These are phyloP conservation scores for Amauroascus verrucosus DNA, from an alignment of 2,329 filamentous ascomycete genomes.

Conservation along the genomic window DNA sequence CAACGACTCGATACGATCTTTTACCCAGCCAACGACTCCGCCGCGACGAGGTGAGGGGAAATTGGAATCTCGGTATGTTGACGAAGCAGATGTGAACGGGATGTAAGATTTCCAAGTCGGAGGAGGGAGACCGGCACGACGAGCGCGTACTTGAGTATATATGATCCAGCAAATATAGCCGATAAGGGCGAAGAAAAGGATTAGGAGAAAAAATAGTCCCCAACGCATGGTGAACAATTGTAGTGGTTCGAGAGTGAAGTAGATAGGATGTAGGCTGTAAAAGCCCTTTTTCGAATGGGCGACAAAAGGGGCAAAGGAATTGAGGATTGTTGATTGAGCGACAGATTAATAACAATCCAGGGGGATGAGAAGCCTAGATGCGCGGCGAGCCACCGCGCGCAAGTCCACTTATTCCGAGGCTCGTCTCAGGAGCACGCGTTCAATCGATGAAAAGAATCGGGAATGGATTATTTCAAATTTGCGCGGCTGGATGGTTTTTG, in stretches of 20 bases:
- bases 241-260: not conserved
- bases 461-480: too few species aligned
- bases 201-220: conserved; percentile 62
- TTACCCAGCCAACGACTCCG: conserved; percentile 63
- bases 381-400: too few species aligned
- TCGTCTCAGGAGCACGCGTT: too few species aligned
- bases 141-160: conserved; percentile 62
- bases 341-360: too few species aligned
- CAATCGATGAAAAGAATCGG: too few species aligned
- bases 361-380: too few species aligned
- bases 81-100: conserved; percentile 52
- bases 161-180: conserved; percentile 56
- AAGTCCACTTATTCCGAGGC: too few species aligned
- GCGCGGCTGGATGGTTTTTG: too few species aligned
- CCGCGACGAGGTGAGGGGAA: conserved; percentile 45
- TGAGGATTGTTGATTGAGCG: too few species aligned
- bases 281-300: not conserved
- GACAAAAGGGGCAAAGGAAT: too few species aligned
- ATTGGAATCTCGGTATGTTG: conserved; percentile 34
- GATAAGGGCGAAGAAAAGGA: conserved; percentile 52
- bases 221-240: conserved; percentile 35
- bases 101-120: conserved; percentile 55
- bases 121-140: conserved; percentile 63
- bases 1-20: conserved; percentile 53
- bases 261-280: not conserved